These are phyloP conservation scores for Spizellomyces sp. DNA, from an alignment of 192 early-diverging fungal species.

Conservation along the genomic window DNA sequence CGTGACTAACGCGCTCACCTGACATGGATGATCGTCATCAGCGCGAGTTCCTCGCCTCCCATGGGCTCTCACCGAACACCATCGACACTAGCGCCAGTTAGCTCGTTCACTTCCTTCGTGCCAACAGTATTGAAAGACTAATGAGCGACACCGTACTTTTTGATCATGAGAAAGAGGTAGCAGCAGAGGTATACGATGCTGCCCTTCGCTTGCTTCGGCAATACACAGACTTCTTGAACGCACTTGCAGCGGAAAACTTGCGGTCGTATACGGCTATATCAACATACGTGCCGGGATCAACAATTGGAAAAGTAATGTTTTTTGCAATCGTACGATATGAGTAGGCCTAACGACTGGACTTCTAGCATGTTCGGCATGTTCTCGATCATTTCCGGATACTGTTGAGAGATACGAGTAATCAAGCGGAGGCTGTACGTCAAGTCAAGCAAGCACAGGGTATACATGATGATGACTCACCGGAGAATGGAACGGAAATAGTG, in stretches of 20 bases:
- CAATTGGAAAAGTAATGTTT: not conserved
- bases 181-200: too few relatives aligned
- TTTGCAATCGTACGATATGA: too few relatives aligned
- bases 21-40: too few relatives aligned
- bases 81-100: too few relatives aligned
- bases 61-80: too few relatives aligned
- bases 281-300: constrained; percentile 14
- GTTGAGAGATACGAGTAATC: constrained; percentile 2
- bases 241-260: not conserved
- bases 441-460: not conserved
- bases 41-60: too few relatives aligned
- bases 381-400: constrained; percentile 31
- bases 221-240: constrained; percentile 3
- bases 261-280: not conserved
- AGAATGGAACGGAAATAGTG: constrained; percentile 1
- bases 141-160: too few relatives aligned
- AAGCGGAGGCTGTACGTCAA: constrained; percentile 1
- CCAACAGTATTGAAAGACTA: too few relatives aligned
- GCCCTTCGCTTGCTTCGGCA: not conserved
- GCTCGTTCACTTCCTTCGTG: too few relatives aligned
- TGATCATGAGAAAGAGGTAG: too few relatives aligned
- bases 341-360: too few relatives aligned
- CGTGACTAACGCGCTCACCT: too few relatives aligned
- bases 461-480: not conserved
- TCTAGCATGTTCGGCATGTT: constrained; percentile 30